These are phyloP conservation scores for Centella asiatica DNA, from an alignment of 129 eudicot species.

Conservation along the genomic window DNA sequence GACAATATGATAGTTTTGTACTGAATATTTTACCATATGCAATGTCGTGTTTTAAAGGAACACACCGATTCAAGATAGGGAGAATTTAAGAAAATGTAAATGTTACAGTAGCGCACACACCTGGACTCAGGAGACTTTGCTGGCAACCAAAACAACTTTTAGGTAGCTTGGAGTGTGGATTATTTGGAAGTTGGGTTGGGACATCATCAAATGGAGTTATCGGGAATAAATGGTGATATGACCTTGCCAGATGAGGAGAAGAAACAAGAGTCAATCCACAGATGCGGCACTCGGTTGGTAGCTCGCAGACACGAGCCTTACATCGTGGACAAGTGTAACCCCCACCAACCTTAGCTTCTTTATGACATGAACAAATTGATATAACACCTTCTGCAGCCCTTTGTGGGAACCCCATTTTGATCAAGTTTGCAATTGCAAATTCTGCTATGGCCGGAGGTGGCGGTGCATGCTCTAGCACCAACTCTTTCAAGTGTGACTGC, in stretches of 20 bases:
- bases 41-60: background rate
- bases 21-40: too few species aligned
- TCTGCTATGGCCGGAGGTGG: constrained; percentile 99
- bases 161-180: constrained; percentile 31
- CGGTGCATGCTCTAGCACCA: constrained; percentile 91
- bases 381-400: constrained; percentile 92
- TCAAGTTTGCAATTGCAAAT: constrained; percentile 82
- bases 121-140: constrained; percentile 70
- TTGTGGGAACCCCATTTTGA: constrained; percentile 97
- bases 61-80: background rate
- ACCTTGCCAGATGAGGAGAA: constrained; percentile 95
- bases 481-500: constrained; percentile 82
- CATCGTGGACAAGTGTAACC: constrained; percentile 99
- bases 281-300: constrained; percentile 89
- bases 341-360: constrained; percentile 89
- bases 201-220: constrained; percentile 84
- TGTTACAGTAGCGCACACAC: constrained; percentile 25
- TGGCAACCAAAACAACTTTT: constrained; percentile 89
- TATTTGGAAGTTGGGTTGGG: constrained; percentile 29
- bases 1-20: too few species aligned
- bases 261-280: constrained; percentile 98
- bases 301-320: constrained; percentile 90
- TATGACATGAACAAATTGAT: constrained; percentile 92
- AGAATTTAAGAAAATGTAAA: background rate
- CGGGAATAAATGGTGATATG: constrained; percentile 94